Conservation (phyloP, 2,329 filamentous ascomycete species). For the Calonectria montana region DNA sequence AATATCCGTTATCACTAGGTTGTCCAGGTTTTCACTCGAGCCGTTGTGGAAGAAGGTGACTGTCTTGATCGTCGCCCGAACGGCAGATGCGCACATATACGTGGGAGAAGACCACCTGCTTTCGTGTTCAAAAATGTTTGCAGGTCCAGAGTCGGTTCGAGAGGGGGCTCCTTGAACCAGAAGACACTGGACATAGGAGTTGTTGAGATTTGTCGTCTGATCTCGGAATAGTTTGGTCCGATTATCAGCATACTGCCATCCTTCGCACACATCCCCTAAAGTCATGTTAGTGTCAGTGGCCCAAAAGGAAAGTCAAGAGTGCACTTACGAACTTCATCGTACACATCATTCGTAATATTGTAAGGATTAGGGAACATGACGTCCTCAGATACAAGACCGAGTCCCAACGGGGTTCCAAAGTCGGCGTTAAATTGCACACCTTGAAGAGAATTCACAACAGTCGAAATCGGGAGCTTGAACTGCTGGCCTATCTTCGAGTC, state of each 20-base stretch:
- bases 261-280: conserved; percentile 1
- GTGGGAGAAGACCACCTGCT: conserved; percentile 56
- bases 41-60: conserved; percentile 57
- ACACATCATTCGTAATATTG: conserved; percentile 10
- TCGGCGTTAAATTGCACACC: conserved; percentile 12
- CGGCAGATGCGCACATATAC: conserved; percentile 55
- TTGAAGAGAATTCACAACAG: neutral
- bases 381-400: neutral
- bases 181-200: conserved; percentile 28
- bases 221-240: neutral
- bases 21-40: conserved; percentile 46
- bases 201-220: conserved; percentile 18
- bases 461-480: conserved; percentile 25
- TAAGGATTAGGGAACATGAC: conserved; percentile 16
- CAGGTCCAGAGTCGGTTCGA: conserved; percentile 47
- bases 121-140: conserved; percentile 52
- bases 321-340: conserved; percentile 15
- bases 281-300: neutral
- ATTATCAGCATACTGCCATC: conserved; percentile 2
- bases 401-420: conserved; percentile 18
- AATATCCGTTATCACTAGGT: conserved; percentile 49
- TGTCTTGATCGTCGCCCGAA: conserved; percentile 58
- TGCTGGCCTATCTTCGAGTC: conserved; percentile 21
- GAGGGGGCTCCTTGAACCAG: conserved; percentile 53
- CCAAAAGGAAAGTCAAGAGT: neutral